Conservation (phyloP, 305 asterid species). For the Fraxinus dipetala region DNA sequence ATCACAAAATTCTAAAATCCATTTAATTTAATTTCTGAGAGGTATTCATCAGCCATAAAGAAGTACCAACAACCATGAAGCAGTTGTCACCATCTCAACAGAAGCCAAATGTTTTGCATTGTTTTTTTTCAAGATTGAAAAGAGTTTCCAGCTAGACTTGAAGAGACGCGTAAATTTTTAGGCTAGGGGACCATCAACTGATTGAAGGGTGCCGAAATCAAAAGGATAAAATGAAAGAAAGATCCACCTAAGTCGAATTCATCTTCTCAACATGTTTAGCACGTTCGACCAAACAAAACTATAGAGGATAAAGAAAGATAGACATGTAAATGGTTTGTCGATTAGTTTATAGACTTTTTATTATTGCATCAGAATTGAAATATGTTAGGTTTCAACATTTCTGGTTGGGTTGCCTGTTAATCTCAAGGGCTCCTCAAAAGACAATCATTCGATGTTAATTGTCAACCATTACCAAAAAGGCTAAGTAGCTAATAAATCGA, state of each 20-base stretch:
- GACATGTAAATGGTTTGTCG: not conserved
- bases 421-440: conserved; percentile 2
- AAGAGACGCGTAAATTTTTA: conserved; percentile 36
- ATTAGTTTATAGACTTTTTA: too few relatives aligned
- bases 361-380: not conserved
- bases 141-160: conserved; percentile 45
- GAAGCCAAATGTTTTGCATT: conserved; percentile 29
- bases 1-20: conserved; percentile 8
- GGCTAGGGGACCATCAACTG: conserved; percentile 52
- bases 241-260: not conserved
- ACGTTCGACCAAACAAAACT: not conserved
- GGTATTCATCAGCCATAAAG: conserved; percentile 52
- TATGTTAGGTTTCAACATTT: conserved; percentile 3
- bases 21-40: conserved; percentile 16
- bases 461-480: conserved; percentile 21
- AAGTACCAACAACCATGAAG: conserved; percentile 58
- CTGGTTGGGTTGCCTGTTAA: not conserved
- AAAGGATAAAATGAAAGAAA: not conserved
- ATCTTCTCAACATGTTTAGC: not conserved
- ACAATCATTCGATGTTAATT: conserved; percentile 1
- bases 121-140: conserved; percentile 9
- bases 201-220: not conserved
- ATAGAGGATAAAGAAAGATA: not conserved
- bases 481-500: not conserved
- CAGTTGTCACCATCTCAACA: conserved; percentile 55